Percentiles rank a stretch among this genome's conserved stretches.
phyloP scores from a whole-genome alignment of 176 grass and related monocot species.

The Oryza glumipatula region DNA sequence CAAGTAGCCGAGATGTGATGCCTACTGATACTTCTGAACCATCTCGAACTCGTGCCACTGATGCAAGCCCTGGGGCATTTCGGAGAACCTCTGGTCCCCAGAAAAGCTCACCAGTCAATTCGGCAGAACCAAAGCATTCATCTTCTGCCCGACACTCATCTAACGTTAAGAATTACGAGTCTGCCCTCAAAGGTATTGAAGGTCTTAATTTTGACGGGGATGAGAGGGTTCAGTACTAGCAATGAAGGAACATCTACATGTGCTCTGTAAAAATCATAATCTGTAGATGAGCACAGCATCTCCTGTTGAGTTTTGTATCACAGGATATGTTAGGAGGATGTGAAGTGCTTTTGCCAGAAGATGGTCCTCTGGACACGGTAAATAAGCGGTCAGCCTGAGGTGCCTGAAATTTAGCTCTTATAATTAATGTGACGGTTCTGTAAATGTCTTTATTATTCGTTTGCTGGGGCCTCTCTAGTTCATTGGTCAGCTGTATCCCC shows the following conservation, averaged over 20 bases:
- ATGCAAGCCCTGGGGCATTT: constrained; percentile 76
- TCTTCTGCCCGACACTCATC: constrained; percentile 69
- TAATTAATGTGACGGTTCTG: constrained; percentile 51
- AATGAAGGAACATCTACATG: constrained; percentile 38
- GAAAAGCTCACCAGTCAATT: constrained; percentile 65
- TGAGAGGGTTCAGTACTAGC: constrained; percentile 73
- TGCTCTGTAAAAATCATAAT: constrained; percentile 60
- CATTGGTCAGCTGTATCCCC: constrained; percentile 22
- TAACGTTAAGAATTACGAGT: constrained; percentile 77
- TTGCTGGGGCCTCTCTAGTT: constrained; percentile 10
- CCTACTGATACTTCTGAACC: constrained; percentile 53
- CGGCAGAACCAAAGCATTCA: constrained; percentile 57
- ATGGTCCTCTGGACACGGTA: constrained; percentile 48
- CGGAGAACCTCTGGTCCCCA: constrained; percentile 64
- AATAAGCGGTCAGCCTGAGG: constrained; percentile 55
- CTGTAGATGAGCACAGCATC: constrained; percentile 42
- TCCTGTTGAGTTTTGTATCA: constrained; percentile 62
- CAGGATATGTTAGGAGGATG: constrained; percentile 42
- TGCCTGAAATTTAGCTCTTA: constrained; percentile 36
- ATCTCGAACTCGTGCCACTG: constrained; percentile 55
- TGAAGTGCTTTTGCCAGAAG: constrained; percentile 40
- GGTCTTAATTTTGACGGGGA: constrained; percentile 76
- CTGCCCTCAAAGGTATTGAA: constrained; percentile 84
- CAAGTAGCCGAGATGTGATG: constrained; percentile 58
- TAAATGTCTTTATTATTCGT: constrained; percentile 48